These are phyloP conservation scores for Zoysia pacifica DNA, from an alignment of 176 grass and related monocot genomes.

Conservation along the genomic window DNA sequence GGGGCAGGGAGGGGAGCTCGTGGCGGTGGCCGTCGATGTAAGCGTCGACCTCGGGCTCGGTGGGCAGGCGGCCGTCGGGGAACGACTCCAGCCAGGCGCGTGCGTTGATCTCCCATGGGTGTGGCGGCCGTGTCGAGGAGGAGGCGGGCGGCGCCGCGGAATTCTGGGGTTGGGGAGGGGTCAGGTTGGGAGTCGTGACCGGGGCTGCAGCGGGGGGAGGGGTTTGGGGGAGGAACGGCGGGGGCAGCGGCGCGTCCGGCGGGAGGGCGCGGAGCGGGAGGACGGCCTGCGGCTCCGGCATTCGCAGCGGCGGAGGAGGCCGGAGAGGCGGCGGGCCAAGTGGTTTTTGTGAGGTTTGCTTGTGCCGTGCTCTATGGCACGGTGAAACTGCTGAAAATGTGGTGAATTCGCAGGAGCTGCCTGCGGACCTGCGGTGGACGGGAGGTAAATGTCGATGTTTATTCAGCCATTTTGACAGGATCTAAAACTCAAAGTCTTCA, in stretches of 20 bases:
- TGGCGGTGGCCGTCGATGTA: conserved; percentile 67
- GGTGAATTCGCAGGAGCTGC: too few species aligned
- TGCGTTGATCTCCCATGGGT: conserved; percentile 55
- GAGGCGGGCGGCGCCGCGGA: conserved; percentile 11
- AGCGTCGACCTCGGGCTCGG: conserved; percentile 59
- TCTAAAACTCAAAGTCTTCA: too few species aligned
- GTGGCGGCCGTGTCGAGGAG: conserved; percentile 32
- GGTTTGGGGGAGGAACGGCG: conserved; percentile 40
- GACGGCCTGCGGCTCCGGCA: conserved; percentile 66
- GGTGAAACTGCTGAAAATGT: not conserved
- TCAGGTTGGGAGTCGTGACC: conserved; percentile 4
- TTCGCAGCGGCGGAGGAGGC: conserved; percentile 24
- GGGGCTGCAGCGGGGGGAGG: not conserved
- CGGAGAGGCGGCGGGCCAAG: not conserved
- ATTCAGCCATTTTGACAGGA: too few species aligned
- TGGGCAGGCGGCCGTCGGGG: conserved; percentile 51
- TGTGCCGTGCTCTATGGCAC: conserved; percentile 12
- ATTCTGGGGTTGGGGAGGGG: conserved; percentile 16
- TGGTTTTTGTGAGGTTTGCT: conserved; percentile 44
- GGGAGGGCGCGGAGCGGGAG: conserved; percentile 59
- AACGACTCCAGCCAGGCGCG: conserved; percentile 70
- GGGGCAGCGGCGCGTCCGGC: conserved; percentile 56
- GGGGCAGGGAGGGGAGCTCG: conserved; percentile 55
- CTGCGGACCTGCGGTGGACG: too few species aligned
- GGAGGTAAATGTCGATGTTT: too few species aligned